These are phyloP conservation scores for Claviceps humidiphila DNA, from an alignment of 2,329 filamentous ascomycete species.

Conservation along the genomic window DNA sequence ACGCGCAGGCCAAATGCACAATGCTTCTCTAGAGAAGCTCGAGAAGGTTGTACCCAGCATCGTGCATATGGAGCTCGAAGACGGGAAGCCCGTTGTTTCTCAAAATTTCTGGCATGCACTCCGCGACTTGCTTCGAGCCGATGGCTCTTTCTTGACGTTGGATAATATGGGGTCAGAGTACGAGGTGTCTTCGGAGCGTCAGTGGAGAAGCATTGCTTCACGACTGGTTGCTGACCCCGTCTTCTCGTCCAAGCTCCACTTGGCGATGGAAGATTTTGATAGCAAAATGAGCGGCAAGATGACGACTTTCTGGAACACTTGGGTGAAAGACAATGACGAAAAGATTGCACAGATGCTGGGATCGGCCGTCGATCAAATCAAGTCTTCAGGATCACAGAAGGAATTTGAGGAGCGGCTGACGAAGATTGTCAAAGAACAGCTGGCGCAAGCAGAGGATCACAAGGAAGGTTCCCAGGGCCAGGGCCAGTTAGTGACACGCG, in stretches of 20 bases:
- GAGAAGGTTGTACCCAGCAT: conserved; percentile 39
- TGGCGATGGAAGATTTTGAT: conserved; percentile 13
- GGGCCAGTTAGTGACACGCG: conserved; percentile 28
- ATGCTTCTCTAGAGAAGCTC: conserved; percentile 28
- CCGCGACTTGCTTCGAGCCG: conserved; percentile 36
- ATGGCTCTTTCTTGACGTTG: conserved; percentile 33
- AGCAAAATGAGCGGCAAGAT: conserved; percentile 17
- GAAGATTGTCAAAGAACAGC: conserved; percentile 24
- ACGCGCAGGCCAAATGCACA: conserved; percentile 20
- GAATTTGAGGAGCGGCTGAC: conserved; percentile 23
- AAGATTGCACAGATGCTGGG: conserved; percentile 20
- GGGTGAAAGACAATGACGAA: conserved; percentile 36
- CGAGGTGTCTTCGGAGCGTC: conserved; percentile 28
- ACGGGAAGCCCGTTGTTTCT: conserved; percentile 41
- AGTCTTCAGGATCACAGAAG: conserved; percentile 18
- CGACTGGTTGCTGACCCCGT: conserved; percentile 25
- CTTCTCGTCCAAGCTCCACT: conserved; percentile 16
- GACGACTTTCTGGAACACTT: conserved; percentile 35
- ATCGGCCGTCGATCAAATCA: conserved; percentile 21
- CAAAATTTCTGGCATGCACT: conserved; percentile 57
- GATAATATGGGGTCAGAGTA: conserved; percentile 26
- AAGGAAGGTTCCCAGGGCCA: conserved; percentile 10
- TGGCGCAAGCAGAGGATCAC: conserved; percentile 12
- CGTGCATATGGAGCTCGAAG: conserved; percentile 38
- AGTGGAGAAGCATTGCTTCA: conserved; percentile 32